Conservation (phyloP, 805 yeast genomes). For the Spathaspora gorwiae region DNA sequence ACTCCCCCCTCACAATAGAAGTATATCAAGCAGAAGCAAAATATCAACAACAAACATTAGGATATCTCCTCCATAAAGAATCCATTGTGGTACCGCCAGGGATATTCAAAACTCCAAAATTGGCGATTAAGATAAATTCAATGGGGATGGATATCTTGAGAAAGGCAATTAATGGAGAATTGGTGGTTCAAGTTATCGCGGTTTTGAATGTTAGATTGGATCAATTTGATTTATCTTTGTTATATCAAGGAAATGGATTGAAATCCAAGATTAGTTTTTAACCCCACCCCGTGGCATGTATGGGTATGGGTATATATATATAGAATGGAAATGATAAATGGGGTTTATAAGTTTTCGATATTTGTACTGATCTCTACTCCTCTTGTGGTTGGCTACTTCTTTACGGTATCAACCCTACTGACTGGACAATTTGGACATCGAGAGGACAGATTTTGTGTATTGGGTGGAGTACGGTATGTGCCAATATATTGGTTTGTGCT, state of each 20-base stretch:
- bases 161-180: conserved; percentile 47
- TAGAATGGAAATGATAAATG: too few relatives aligned
- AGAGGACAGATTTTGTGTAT: too few relatives aligned
- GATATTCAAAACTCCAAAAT: conserved; percentile 42
- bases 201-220: conserved; percentile 37
- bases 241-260: conserved; percentile 44
- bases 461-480: too few relatives aligned
- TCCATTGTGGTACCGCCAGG: conserved; percentile 50
- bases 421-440: too few relatives aligned
- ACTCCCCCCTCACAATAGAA: conserved; percentile 39
- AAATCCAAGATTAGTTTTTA: conserved; percentile 37
- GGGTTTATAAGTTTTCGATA: too few relatives aligned
- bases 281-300: too few relatives aligned
- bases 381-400: too few relatives aligned
- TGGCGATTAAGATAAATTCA: conserved; percentile 44
- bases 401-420: too few relatives aligned
- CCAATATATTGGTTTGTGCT: too few relatives aligned
- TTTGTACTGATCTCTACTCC: too few relatives aligned
- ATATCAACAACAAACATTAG: conserved; percentile 43
- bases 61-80: conserved; percentile 39
- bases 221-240: conserved; percentile 35
- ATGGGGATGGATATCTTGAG: conserved; percentile 47
- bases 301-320: too few relatives aligned
- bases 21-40: conserved; percentile 46
- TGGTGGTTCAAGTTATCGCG: conserved; percentile 45